Conservation (phyloP, 2,329 filamentous ascomycete species). For the Colletotrichum chrysophilum region DNA sequence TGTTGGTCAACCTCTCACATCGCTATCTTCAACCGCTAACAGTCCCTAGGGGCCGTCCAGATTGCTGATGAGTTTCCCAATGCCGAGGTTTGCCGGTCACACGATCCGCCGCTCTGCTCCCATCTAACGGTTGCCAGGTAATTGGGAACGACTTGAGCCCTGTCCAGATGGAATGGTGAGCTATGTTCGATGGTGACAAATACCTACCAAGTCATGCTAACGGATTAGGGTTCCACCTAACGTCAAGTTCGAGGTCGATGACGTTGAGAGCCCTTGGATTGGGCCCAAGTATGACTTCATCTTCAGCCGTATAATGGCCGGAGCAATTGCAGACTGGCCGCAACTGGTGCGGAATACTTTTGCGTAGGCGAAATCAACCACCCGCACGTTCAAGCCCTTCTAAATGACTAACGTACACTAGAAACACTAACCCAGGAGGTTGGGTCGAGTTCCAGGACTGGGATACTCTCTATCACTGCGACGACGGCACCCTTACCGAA, state of each 20-base stretch:
- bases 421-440: constrained; percentile 37
- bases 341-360: background rate
- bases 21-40: background rate
- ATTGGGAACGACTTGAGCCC: constrained; percentile 7
- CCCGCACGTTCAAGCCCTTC: too few relatives aligned
- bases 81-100: background rate
- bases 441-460: constrained; percentile 32
- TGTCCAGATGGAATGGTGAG: background rate
- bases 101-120: background rate
- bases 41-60: background rate
- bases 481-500: constrained; percentile 24
- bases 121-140: background rate
- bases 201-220: background rate
- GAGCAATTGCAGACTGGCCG: constrained; percentile 3
- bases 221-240: constrained; percentile 60
- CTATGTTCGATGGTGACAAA: too few relatives aligned
- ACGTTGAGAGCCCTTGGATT: constrained; percentile 58
- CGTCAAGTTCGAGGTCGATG: constrained; percentile 69
- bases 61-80: background rate
- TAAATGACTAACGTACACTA: background rate
- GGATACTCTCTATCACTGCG: constrained; percentile 21
- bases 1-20: constrained; percentile 37
- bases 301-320: constrained; percentile 22
- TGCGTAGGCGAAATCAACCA: background rate
- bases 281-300: constrained; percentile 39